phyloP scores from a whole-genome alignment of 495 filamentous ascomycete genomes.

The Astrocystis sublimbata region DNA sequence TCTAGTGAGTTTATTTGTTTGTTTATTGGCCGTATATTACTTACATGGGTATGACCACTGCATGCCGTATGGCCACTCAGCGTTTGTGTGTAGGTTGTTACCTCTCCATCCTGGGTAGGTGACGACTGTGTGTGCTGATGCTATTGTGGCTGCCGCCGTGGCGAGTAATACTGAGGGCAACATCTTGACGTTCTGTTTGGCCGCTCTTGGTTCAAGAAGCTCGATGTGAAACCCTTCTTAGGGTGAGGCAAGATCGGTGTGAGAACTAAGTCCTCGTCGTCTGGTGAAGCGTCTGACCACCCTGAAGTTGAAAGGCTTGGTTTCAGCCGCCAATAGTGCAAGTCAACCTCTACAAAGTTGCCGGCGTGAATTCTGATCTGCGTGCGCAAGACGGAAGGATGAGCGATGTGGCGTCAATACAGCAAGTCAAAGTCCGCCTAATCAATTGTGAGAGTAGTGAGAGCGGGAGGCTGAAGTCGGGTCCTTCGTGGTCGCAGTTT shows the following conservation, averaged over 20 bases:
- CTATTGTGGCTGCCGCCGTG: constrained; percentile 52
- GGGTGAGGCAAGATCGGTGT: neutral
- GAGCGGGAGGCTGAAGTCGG: neutral
- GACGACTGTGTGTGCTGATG: constrained; percentile 81
- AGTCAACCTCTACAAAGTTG: too few relatives aligned
- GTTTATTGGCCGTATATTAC: too few relatives aligned
- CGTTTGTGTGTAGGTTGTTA: constrained; percentile 84
- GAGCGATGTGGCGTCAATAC: neutral
- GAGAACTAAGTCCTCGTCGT: neutral
- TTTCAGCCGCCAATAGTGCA: too few relatives aligned
- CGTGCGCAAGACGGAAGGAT: neutral
- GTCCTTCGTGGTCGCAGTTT: neutral
- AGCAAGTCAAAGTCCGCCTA: neutral
- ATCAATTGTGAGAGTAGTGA: neutral
- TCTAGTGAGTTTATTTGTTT: too few relatives aligned
- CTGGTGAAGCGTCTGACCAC: constrained; percentile 2
- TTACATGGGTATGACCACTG: constrained; percentile 98
- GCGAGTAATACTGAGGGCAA: constrained; percentile 53
- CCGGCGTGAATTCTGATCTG: neutral
- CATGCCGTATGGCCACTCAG: constrained; percentile 86
- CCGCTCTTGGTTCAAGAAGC: neutral
- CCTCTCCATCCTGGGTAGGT: constrained; percentile 94
- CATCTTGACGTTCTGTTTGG: constrained; percentile 33
- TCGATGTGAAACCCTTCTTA: neutral
- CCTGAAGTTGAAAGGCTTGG: neutral